Base-by-base conservation (phyloP, 2,329 filamentous ascomycete species). In the Neoarthrinium moseri region DNA sequence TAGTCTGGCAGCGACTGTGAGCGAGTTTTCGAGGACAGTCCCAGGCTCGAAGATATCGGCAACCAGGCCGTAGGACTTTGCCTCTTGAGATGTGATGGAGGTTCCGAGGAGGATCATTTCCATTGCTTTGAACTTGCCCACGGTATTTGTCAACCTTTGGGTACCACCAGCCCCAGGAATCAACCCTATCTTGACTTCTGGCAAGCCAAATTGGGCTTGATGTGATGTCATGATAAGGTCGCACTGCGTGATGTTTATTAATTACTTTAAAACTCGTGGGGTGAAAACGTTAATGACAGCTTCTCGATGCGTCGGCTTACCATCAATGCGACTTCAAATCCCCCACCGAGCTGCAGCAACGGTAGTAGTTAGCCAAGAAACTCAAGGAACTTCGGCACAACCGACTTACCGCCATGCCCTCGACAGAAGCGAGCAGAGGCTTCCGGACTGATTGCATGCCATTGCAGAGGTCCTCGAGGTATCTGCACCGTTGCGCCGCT, bases 131-230 rank as follows among this genome's bases (percentile, higher is more conserved):
- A 62, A 55, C 53, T 69, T 68, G 7, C 67, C 67, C 32, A 70
- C 34, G 2, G 57, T 59, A 24, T 56, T 57, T 3, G 63, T 58
- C 17, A 70, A 53, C 17, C 66, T 55, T 45, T 97, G 94, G 45
- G 84, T 89, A 8, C 92, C 92, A 17, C 92, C 92, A 0, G 88
- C 92, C 3, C 94, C 92, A 1, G 92, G 94, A 45, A 96, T 90
- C 3, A 87, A 86, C 13, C 94, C 92, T 6, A 97, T 77, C 71
- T 92, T 96, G 71, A 97, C 89, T 73, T 97, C 94, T 1, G 92
- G 92, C 70, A 97, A 91, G 20, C 92, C 94, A 64, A 97, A 96
- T 56, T 87, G 91, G 49, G 92, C 91, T 13, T 72, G 81, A 29
- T 84, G 77, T 2, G 87, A 89, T 68, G 88, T 91, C 74, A 96